These are phyloP conservation scores for Adansonia madagascariensis DNA, from an alignment of 441 rosid genomes.

Conservation along the genomic window DNA sequence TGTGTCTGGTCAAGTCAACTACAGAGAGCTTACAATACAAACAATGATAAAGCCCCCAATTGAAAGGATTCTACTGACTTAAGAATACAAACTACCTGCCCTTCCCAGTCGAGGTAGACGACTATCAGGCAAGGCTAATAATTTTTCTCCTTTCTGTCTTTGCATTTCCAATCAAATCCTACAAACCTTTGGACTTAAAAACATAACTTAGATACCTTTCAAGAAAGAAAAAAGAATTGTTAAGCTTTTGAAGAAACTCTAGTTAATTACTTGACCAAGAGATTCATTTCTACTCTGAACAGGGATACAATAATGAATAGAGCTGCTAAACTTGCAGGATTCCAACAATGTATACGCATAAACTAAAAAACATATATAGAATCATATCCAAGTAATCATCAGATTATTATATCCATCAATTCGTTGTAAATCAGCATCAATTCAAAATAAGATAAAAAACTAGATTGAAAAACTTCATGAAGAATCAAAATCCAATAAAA, in stretches of 20 bases:
- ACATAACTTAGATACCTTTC: neutral
- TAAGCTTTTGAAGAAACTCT: neutral
- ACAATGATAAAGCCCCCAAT: neutral
- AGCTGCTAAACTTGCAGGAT: neutral
- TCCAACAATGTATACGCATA: neutral
- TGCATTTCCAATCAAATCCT: slow-evolving; percentile 2
- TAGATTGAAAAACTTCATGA: neutral
- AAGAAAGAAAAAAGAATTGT: neutral
- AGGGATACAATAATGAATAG: neutral
- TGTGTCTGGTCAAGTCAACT: neutral
- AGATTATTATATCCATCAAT: slow-evolving; percentile 10
- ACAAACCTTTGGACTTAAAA: neutral
- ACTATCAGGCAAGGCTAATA: neutral
- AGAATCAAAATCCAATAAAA: neutral
- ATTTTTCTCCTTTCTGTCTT: neutral
- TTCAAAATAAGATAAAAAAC: neutral
- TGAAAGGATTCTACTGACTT: slow-evolving; percentile 9
- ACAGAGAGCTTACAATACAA: neutral
- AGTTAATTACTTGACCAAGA: neutral
- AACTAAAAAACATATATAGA: no score
- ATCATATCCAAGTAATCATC: neutral
- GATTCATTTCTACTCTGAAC: neutral
- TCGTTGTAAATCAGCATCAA: neutral
- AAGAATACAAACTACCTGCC: neutral
- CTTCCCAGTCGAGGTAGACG: neutral